Conservation (phyloP, 805 yeast species). For the Metschnikowia colocasiae region DNA sequence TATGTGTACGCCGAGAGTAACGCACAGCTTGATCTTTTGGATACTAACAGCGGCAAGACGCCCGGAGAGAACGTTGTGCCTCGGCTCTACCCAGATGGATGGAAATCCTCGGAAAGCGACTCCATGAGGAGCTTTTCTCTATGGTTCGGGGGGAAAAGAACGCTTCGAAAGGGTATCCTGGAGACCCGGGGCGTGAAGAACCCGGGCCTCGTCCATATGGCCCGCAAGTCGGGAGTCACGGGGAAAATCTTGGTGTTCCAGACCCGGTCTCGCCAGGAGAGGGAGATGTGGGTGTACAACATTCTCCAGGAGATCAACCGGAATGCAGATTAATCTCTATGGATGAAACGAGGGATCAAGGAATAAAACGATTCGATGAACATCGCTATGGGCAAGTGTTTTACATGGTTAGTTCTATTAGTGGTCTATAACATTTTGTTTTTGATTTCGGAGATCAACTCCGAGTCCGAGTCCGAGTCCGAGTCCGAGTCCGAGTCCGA, state of each 20-base stretch:
- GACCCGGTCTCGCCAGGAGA: constrained; percentile 76
- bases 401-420: too few relatives aligned
- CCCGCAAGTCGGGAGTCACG: constrained; percentile 56
- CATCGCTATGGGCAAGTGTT: too few relatives aligned
- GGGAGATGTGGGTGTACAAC: constrained; percentile 74
- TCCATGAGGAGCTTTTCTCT: constrained; percentile 71
- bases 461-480: constrained; percentile 20
- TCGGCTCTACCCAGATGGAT: constrained; percentile 74
- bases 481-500: constrained; percentile 6
- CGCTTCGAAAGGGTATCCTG: constrained; percentile 6
- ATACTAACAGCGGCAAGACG: constrained; percentile 38
- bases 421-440: neutral
- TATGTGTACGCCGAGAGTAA: constrained; percentile 72
- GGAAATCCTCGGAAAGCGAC: constrained; percentile 79
- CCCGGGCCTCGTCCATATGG: constrained; percentile 44
- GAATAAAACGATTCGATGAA: too few relatives aligned
- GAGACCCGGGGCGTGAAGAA: constrained; percentile 24
- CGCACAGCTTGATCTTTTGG: constrained; percentile 54
- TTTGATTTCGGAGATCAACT: constrained; percentile 17
- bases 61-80: constrained; percentile 64
- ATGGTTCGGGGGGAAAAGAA: constrained; percentile 68
- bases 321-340: constrained; percentile 24
- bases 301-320: constrained; percentile 46
- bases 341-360: too few relatives aligned
- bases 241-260: constrained; percentile 71